Percentiles rank a stretch among this genome's conserved stretches.
Conservation (phyloP, 495 filamentous ascomycete species). For the Hypoxylon intermedium region DNA sequence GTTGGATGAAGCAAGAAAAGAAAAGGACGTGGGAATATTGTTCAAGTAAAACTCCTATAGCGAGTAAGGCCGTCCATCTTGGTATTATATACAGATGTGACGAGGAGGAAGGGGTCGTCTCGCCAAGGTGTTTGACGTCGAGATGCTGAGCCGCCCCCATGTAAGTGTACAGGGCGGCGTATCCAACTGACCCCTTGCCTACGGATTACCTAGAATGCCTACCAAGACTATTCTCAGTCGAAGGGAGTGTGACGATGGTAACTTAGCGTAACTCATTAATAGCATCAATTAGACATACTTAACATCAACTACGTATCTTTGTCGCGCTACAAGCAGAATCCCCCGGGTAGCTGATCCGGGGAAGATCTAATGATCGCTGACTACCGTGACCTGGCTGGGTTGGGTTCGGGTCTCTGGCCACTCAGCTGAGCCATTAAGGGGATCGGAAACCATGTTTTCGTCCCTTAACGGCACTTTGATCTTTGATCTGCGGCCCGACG, state of each 20-base stretch:
- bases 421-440: conserved; percentile 29
- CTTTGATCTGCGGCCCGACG: neutral
- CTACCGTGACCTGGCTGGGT: conserved; percentile 2
- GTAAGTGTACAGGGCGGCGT: neutral
- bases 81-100: conserved; percentile 23
- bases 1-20: conserved; percentile 7
- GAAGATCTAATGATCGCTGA: conserved; percentile 14
- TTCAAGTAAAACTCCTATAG: neutral
- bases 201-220: conserved; percentile 3
- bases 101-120: neutral
- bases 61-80: conserved; percentile 5
- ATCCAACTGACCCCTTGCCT: conserved; percentile 8
- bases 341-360: conserved; percentile 17
- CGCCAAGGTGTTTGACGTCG: conserved; percentile 24
- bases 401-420: neutral
- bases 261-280: conserved; percentile 7
- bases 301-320: conserved; percentile 2
- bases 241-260: conserved; percentile 7
- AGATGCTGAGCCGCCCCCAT: conserved; percentile 24
- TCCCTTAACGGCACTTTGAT: conserved; percentile 4
- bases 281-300: neutral
- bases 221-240: conserved; percentile 4
- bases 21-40: conserved; percentile 11
- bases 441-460: conserved; percentile 4
- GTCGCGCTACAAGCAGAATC: neutral